Evolutionary conservation across 2,329 filamentous ascomycete genomes (phyloP), one percentile per base, ranked within the genome.

Genomic region (Ceratocystis albifundus): DNA sequence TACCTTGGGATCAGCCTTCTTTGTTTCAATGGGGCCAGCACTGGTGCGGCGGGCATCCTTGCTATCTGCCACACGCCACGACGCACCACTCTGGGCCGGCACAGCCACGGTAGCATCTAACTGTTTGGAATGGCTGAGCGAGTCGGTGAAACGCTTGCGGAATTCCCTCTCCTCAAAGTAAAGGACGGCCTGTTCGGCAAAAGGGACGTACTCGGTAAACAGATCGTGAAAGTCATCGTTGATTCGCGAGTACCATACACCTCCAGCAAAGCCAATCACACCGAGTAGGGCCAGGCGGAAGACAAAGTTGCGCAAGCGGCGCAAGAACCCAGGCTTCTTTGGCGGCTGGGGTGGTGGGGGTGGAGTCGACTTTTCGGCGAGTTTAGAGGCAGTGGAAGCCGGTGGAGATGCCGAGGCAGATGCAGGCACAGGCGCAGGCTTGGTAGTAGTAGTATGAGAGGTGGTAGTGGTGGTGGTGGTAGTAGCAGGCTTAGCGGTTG

Each of bases 221-320:
- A 96, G 94, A 77, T 99, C 94, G 78, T 99, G 93, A 83, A 97
- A 99, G 78, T 90, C 96, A 80, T 99, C 94, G 74, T 88, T 96
- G 76, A 94, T 83, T 70, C 96, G 85, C 66, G 94, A 93, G 76
- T 96, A 94, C 81, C 89, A 96, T 66, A 96, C 87, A 71, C 93
- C 91, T 70, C 91, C 91, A 66, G 84, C 89, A 72, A 96, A 99
- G 48, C 88, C 86, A 57, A 95, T 76, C 4, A 85, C 84, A 30
- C 88, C 86, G 32, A 96, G 82, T 57, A 96, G 77, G 69, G 92
- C 78, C 62, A 96, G 77, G 65, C 88, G 89, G 70, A 92, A 77
- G 67, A 96, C 77, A 74, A 91, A 87, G 74, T 87, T 87, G 72
- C 89, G 83, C 74, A 96, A 84, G 67, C 88, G 84, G 69, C 89